These are phyloP conservation scores for Debaryomycetaceae sp. DNA, from an alignment of 1,139 yeast species.

Conservation along the genomic window DNA sequence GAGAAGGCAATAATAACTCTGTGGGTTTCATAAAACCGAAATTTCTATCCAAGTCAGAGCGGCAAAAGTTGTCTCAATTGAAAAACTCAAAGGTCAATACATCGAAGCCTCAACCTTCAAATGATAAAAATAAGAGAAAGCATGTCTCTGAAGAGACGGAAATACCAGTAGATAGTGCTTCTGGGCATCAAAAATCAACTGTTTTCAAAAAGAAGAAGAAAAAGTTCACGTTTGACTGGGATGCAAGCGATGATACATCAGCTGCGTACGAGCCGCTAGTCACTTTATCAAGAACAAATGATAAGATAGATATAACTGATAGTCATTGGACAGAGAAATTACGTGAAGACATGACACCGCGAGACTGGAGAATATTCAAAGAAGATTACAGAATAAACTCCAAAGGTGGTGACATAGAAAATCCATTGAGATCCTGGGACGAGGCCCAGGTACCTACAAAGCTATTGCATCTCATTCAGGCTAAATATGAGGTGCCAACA, in stretches of 20 bases:
- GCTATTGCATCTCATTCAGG: slow-evolving; percentile 35
- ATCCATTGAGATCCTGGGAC: slow-evolving; percentile 74
- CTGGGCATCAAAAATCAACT: neutral
- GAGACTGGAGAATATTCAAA: slow-evolving; percentile 88
- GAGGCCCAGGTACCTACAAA: slow-evolving; percentile 52
- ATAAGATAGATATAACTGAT: slow-evolving; percentile 19
- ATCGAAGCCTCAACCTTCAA: neutral
- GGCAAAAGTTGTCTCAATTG: slow-evolving; percentile 32
- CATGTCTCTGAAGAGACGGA: slow-evolving; percentile 4
- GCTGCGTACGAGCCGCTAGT: slow-evolving; percentile 42
- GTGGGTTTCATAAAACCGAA: slow-evolving; percentile 28
- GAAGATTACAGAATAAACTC: slow-evolving; percentile 73
- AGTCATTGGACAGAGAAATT: slow-evolving; percentile 73
- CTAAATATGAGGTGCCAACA: slow-evolving; percentile 62
- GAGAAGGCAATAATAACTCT: slow-evolving; percentile 14
- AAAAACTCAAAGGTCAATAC: slow-evolving; percentile 5
- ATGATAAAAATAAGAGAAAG: neutral
- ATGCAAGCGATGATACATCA: slow-evolving; percentile 62
- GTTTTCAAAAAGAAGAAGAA: slow-evolving; percentile 7
- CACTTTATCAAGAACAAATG: slow-evolving; percentile 11
- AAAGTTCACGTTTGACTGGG: slow-evolving; percentile 74
- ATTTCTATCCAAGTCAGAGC: slow-evolving; percentile 48
- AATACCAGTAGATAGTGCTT: slow-evolving; percentile 7
- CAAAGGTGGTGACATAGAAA: slow-evolving; percentile 48
- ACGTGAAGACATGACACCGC: slow-evolving; percentile 58